Evolutionary conservation across 192 early-diverging fungal genomes (phyloP).

Genomic region (Pilaira anomala): DNA sequence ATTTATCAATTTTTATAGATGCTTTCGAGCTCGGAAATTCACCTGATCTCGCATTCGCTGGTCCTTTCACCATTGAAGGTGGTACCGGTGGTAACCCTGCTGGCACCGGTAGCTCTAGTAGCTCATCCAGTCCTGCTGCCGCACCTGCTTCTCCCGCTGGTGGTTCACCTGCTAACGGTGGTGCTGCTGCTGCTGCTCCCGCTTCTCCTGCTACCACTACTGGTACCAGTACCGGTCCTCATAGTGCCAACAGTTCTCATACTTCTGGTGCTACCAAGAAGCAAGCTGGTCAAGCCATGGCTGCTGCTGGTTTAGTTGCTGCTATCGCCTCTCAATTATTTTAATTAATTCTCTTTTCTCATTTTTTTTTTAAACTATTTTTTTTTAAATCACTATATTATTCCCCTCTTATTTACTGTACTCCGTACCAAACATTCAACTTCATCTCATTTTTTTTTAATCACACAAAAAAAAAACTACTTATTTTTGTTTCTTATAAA

Average conservation of each 20-base stretch:
- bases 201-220: background rate
- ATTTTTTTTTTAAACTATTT: no score
- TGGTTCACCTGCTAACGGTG: constrained; percentile 1
- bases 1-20: constrained; percentile 20
- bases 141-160: constrained; percentile 4
- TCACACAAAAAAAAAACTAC: no score
- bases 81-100: constrained; percentile 13
- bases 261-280: constrained; percentile 9
- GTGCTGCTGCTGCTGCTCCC: background rate
- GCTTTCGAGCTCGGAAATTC: constrained; percentile 33
- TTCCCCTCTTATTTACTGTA: no score
- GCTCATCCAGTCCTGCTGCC: background rate
- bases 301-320: constrained; percentile 13
- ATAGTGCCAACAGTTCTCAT: background rate
- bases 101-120: constrained; percentile 16
- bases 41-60: constrained; percentile 31
- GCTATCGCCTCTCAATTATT: background rate
- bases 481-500: no score
- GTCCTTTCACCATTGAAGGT: constrained; percentile 31
- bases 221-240: background rate
- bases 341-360: no score
- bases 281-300: background rate
- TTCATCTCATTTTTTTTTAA: no score
- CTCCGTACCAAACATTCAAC: no score
- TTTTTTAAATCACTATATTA: no score